Percentiles rank a stretch among this genome's conserved stretches.
These are phyloP conservation scores for Syzygium oleosum DNA, from an alignment of 345 rosid genomes.

Conservation along the genomic window DNA sequence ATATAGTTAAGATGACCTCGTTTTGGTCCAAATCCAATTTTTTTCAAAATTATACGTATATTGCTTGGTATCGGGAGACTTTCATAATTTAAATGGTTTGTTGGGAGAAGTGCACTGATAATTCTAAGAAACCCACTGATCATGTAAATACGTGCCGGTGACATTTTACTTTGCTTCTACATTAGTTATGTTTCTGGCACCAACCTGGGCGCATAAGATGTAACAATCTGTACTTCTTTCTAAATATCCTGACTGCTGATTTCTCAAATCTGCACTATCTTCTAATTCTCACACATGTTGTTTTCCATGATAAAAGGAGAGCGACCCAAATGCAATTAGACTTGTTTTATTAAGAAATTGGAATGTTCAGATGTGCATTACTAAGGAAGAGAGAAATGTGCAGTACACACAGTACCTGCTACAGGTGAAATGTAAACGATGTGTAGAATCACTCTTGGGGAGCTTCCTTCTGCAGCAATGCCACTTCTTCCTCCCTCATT, in stretches of 20 bases:
- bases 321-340: neutral
- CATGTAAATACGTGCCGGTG: neutral
- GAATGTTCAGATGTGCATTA: neutral
- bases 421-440: neutral
- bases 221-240: neutral
- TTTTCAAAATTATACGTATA: too few species aligned
- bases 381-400: neutral
- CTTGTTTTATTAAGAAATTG: neutral
- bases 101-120: too few species aligned
- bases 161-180: neutral
- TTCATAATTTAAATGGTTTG: too few species aligned
- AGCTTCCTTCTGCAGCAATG: neutral
- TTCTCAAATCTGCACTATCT: neutral
- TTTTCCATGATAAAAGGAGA: neutral
- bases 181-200: neutral
- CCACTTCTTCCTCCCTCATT: neutral
- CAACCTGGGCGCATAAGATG: neutral
- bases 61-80: too few species aligned
- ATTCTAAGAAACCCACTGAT: neutral
- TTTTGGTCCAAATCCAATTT: too few species aligned
- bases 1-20: too few species aligned
- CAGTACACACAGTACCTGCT: neutral
- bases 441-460: neutral
- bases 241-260: neutral
- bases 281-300: neutral